Evolutionary conservation across 345 rosid genomes (phyloP).

Genomic region (Kandelia obovata): DNA sequence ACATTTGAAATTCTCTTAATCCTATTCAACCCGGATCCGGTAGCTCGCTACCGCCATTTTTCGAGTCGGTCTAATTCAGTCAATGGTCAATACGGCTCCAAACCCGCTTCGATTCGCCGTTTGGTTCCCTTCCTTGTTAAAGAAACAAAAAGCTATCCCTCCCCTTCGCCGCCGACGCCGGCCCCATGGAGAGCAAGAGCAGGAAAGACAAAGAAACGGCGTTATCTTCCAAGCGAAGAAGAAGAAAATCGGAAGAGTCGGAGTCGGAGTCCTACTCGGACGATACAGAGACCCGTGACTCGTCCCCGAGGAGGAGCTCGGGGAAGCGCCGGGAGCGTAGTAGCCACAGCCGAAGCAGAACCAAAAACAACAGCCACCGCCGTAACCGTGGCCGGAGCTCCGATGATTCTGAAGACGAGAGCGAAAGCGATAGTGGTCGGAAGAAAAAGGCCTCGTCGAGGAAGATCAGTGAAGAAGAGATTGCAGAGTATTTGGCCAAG

Average conservation of each 20-base stretch:
- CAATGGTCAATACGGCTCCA: too few relatives aligned
- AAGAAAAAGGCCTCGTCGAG: conserved; percentile 50
- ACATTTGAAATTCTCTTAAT: too few relatives aligned
- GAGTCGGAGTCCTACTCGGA: conserved; percentile 34
- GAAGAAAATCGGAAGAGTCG: conserved; percentile 26
- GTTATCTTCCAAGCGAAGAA: conserved; percentile 25
- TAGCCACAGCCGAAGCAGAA: conserved; percentile 20
- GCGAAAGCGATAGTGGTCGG: conserved; percentile 28
- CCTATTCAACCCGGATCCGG: too few relatives aligned
- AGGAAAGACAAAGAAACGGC: conserved; percentile 7
- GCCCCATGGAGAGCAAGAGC: conserved; percentile 9
- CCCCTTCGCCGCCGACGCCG: too few relatives aligned
- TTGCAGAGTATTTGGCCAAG: conserved; percentile 67
- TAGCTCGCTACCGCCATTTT: too few relatives aligned
- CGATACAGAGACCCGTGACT: conserved; percentile 22
- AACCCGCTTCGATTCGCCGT: too few relatives aligned
- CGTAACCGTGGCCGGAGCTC: conserved; percentile 23
- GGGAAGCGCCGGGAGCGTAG: conserved; percentile 17
- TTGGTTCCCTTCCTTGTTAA: too few relatives aligned
- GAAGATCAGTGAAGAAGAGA: conserved; percentile 54
- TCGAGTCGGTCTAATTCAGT: too few relatives aligned
- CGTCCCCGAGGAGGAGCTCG: conserved; percentile 37
- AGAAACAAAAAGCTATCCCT: too few relatives aligned
- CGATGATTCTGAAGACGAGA: conserved; percentile 32
- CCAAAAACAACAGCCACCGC: conserved; percentile 32